phyloP scores from a whole-genome alignment of 2,329 filamentous ascomycete species.

The Aureobasidium uvarum region DNA sequence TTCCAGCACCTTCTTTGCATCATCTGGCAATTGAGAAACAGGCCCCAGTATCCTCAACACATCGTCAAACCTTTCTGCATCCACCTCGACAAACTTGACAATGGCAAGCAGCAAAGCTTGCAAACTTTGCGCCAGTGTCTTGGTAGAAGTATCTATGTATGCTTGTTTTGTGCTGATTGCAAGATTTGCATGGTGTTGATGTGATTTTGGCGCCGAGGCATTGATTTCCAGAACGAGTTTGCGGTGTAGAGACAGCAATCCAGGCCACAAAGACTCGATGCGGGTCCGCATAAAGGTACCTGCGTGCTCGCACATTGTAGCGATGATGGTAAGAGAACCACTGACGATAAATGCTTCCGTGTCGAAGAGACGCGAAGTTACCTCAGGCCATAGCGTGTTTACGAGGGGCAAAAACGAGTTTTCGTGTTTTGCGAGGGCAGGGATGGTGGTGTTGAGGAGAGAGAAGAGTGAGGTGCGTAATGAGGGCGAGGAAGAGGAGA shows the following conservation, averaged over 20 bases:
- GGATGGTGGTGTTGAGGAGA: conserved; percentile 69
- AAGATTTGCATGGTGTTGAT: neutral
- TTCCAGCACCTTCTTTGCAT: conserved; percentile 60
- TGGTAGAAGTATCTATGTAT: conserved; percentile 50
- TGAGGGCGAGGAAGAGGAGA: conserved; percentile 77
- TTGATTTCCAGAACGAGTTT: conserved; percentile 15
- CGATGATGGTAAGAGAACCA: conserved; percentile 67
- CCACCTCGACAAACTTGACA: conserved; percentile 62
- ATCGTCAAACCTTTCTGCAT: conserved; percentile 69
- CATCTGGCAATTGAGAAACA: conserved; percentile 40
- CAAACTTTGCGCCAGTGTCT: conserved; percentile 63
- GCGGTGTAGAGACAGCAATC: conserved; percentile 33
- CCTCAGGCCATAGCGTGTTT: conserved; percentile 85
- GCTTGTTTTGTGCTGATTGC: neutral
- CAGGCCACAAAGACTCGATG: conserved; percentile 69
- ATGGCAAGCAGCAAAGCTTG: conserved; percentile 60
- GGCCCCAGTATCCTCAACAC: conserved; percentile 60
- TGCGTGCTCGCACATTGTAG: conserved; percentile 65
- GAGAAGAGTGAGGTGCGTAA: conserved; percentile 76
- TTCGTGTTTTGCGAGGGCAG: conserved; percentile 71
- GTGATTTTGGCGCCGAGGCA: neutral
- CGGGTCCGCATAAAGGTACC: conserved; percentile 78
- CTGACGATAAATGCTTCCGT: conserved; percentile 66
- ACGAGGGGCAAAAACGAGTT: conserved; percentile 83
- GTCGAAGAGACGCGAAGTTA: conserved; percentile 67